Percentiles rank a stretch among this genome's conserved stretches.
These are phyloP conservation scores for Pseudisothecium myosuroides DNA, from an alignment of 225 moss, liverwort and hornwort genomes.

Conservation along the genomic window DNA sequence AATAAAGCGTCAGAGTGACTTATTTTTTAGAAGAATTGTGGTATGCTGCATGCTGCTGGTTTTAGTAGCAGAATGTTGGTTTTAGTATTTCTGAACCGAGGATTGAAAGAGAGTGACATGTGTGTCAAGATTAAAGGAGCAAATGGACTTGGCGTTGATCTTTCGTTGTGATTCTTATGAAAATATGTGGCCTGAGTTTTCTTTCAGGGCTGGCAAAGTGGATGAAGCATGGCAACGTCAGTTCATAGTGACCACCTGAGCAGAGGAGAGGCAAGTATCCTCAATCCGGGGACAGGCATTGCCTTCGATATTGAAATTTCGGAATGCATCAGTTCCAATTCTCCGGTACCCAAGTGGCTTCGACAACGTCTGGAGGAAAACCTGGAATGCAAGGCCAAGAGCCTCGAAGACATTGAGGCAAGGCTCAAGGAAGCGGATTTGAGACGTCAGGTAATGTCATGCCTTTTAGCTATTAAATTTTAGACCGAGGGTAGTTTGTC, in stretches of 20 bases:
- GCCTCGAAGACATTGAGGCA: conserved; percentile 90
- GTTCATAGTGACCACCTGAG: conserved; percentile 54
- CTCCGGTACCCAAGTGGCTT: conserved; percentile 90
- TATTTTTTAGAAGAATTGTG: neutral
- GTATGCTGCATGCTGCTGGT: neutral
- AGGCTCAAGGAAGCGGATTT: conserved; percentile 94
- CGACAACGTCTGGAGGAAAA: conserved; percentile 75
- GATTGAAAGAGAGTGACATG: neutral
- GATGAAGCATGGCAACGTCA: conserved; percentile 78
- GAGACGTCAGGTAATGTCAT: conserved; percentile 62
- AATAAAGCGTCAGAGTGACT: neutral
- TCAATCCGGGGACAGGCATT: conserved; percentile 57
- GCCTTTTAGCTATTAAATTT: neutral
- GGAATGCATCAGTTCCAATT: conserved; percentile 68
- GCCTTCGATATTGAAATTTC: conserved; percentile 97
- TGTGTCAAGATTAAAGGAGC: neutral
- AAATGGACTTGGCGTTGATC: neutral
- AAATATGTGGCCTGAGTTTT: neutral
- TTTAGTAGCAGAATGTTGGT: neutral
- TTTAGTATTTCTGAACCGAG: neutral
- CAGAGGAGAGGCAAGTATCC: conserved; percentile 42
- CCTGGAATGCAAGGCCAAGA: conserved; percentile 73
- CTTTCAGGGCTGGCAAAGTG: conserved; percentile 33
- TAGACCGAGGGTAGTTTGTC: neutral
- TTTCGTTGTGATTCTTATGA: neutral